These are phyloP conservation scores for Diplodia scrobiculata DNA, from an alignment of 2,329 filamentous ascomycete species.

Conservation along the genomic window DNA sequence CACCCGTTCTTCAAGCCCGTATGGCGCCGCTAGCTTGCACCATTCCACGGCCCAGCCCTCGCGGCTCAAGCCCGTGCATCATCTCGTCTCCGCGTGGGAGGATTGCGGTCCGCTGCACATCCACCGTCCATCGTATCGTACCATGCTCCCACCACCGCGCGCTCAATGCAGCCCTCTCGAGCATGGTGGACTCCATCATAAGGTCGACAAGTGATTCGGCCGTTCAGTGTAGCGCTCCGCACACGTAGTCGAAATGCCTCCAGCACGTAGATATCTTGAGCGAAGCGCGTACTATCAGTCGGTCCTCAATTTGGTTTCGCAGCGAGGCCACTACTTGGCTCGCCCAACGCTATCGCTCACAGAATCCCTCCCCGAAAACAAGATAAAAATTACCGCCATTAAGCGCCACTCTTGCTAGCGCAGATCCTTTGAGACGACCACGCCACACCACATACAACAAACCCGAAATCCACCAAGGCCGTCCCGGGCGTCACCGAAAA, in stretches of 20 bases:
- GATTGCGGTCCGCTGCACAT: conserved; percentile 12
- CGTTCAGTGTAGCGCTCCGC: too few species aligned
- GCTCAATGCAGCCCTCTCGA: not conserved
- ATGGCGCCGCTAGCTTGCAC: not conserved
- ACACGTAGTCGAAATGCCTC: too few species aligned
- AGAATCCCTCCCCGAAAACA: conserved; percentile 9
- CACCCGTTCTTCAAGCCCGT: conserved; percentile 13
- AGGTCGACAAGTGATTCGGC: too few species aligned
- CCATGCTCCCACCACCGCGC: conserved; percentile 8
- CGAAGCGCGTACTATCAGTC: not conserved
- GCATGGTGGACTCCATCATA: too few species aligned
- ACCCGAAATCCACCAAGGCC: not conserved
- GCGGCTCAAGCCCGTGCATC: conserved; percentile 10
- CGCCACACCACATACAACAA: not conserved
- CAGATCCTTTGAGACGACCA: not conserved
- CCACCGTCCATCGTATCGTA: not conserved
- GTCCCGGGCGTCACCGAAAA: not conserved
- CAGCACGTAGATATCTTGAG: too few species aligned
- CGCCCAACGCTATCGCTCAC: not conserved
- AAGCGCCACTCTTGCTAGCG: not conserved
- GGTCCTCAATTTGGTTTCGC: not conserved
- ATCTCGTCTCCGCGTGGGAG: conserved; percentile 16
- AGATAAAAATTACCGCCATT: conserved; percentile 15
- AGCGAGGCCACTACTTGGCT: not conserved
- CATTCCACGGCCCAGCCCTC: not conserved